A percentile compares a stretch with the other conserved stretches of the same genome.
These are phyloP conservation scores for Aspergillus sojae DNA, from an alignment of 2,329 filamentous ascomycete species.

Conservation along the genomic window DNA sequence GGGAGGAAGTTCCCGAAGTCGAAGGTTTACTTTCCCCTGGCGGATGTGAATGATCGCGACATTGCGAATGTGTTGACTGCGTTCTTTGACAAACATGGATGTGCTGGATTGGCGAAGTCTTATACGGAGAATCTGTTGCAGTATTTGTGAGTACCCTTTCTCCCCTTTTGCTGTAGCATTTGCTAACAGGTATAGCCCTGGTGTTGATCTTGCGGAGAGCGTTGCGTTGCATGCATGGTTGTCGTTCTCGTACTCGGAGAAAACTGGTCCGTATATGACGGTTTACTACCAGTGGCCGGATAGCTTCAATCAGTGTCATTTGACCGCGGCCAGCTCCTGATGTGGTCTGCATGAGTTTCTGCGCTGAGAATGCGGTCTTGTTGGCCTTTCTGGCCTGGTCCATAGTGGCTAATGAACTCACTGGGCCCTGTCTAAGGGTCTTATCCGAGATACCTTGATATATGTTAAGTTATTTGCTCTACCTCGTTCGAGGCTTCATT, in stretches of 20 bases:
- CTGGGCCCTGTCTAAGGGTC: too few species aligned
- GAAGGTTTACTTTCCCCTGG: neutral
- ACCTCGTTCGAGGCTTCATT: too few species aligned
- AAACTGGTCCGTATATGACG: constrained; percentile 3
- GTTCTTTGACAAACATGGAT: neutral
- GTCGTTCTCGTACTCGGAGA: constrained; percentile 1
- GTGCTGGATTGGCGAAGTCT: neutral
- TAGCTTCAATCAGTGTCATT: neutral
- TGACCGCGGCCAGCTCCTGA: neutral
- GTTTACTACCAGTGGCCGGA: constrained; percentile 2
- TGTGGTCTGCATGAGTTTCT: neutral
- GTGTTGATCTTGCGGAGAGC: neutral
- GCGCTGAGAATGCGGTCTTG: neutral
- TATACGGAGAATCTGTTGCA: neutral
- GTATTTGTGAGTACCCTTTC: neutral
- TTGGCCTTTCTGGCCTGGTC: neutral
- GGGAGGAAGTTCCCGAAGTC: neutral
- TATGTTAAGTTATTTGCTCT: too few species aligned
- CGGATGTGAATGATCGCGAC: neutral
- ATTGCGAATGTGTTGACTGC: neutral
- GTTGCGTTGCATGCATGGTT: neutral
- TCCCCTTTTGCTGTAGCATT: neutral
- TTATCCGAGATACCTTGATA: too few species aligned
- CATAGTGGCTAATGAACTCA: neutral
- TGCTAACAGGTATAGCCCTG: neutral